These are phyloP conservation scores for Penicillium cataractarum DNA, from an alignment of 495 filamentous ascomycete species.

Conservation along the genomic window DNA sequence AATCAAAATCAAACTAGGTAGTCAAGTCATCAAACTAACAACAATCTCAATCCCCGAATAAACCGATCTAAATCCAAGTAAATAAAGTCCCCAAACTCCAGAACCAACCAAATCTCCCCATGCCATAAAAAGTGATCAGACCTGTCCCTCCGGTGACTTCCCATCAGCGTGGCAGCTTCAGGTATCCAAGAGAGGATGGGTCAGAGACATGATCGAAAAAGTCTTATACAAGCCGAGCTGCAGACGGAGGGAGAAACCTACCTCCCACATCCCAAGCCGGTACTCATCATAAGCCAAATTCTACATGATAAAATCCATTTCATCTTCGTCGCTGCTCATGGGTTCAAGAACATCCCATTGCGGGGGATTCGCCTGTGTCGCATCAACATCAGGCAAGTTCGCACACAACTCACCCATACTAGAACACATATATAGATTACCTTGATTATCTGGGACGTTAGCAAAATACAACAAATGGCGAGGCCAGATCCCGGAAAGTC, in stretches of 20 bases:
- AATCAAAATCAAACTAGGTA: neutral
- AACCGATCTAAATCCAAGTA: neutral
- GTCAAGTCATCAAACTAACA: neutral
- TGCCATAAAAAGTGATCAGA: neutral
- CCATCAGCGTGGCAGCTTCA: neutral
- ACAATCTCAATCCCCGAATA: neutral
- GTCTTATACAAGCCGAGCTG: neutral
- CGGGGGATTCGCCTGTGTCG: neutral
- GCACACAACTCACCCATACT: neutral
- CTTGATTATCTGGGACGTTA: neutral
- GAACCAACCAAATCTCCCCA: neutral
- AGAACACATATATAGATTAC: neutral
- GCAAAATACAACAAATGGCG: neutral
- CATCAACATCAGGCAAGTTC: neutral
- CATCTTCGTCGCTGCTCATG: neutral
- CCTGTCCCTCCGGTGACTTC: neutral
- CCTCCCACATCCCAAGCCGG: neutral
- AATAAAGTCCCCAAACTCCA: neutral
- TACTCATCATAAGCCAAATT: neutral
- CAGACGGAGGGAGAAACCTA: neutral
- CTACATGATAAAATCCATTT: neutral
- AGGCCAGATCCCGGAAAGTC: neutral
- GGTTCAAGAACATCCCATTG: neutral
- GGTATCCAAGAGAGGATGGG: neutral
- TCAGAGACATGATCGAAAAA: neutral